Evolutionary conservation across 2,329 filamentous ascomycete species (phyloP), one percentile per base, ranked within the genome.

Genomic region (Cercospora beticola): DNA sequence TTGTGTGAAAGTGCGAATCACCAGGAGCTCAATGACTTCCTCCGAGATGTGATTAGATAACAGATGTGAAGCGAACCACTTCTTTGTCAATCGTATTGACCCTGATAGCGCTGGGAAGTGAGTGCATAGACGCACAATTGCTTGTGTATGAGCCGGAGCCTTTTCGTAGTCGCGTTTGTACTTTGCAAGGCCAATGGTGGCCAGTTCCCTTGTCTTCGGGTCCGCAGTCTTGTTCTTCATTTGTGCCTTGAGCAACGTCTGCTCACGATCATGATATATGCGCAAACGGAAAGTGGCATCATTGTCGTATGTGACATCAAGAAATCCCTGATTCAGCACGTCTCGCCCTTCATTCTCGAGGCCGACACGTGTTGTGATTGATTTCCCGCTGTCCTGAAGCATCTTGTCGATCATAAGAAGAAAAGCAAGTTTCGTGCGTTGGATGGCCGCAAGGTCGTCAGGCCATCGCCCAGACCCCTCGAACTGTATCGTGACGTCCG

Each of bases 381-480:
- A 85, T 8, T 86, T 83, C 46, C 89, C 87, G 2, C 84, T 81
- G 18, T 87, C 85, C 74, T 89, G 87, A 3, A 97, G 82, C 4
- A 95, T 85, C 62, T 90, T 88, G 61, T 89, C 88, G 66, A 97
- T 89, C 74, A 88, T 90, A 8, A 90, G 79, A 9, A 92, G 84
- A 77, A 99, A 97, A 3, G 96, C 95, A 46, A 96, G 87, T 80
- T 99, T 99, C 12, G 93, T 94, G 76, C 93, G 89, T 79, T 99
- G 95, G 66, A 98, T 97, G 5, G 94, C 94, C 3, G 88, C 88
- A 8, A 98, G 82, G 76, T 96, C 93, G 77, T 98, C 94, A 0
- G 95, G 95, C 95, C 95, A 99, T 73, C 92, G 90, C 57, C 89
- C 90, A 6, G 95, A 98, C 4, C 91, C 92, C 81, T 99, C 95